Evolutionary conservation across 768 basidiomycete species (phyloP).

Genomic region (Phanerochaete sordida): DNA sequence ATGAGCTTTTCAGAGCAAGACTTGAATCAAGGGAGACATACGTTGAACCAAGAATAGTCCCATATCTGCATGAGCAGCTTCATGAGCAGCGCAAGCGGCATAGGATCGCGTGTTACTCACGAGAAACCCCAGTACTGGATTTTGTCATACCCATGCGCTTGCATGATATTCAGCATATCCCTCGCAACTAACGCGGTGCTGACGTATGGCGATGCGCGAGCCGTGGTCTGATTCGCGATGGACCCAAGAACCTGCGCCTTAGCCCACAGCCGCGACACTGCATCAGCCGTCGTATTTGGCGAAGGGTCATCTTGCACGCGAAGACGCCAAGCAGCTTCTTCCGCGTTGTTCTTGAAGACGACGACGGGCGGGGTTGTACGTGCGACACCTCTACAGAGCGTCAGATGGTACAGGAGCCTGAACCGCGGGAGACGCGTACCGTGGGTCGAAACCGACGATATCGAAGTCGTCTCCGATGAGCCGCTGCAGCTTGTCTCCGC

Average conservation of each 20-base stretch:
- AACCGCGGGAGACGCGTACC: slow-evolving; percentile 5
- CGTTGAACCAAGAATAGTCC: slow-evolving; percentile 18
- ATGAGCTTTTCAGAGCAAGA: background rate
- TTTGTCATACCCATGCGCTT: slow-evolving; percentile 26
- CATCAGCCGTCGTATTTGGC: background rate
- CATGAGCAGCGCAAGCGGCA: background rate
- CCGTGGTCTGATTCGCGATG: slow-evolving; percentile 1
- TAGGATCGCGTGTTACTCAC: background rate
- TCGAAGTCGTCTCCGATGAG: slow-evolving; percentile 26
- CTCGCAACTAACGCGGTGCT: slow-evolving; percentile 26
- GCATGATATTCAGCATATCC: slow-evolving; percentile 29
- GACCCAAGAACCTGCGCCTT: background rate
- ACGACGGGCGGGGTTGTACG: background rate
- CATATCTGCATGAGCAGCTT: slow-evolving; percentile 12
- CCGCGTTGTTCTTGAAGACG: slow-evolving; percentile 1
- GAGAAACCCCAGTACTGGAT: slow-evolving; percentile 29
- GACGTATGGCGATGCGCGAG: slow-evolving; percentile 13
- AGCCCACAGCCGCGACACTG: background rate
- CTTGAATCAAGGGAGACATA: background rate
- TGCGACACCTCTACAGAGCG: background rate
- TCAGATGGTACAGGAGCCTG: background rate
- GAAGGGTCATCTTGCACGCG: background rate
- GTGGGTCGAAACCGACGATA: slow-evolving; percentile 28
- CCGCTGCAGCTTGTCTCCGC: slow-evolving; percentile 10
- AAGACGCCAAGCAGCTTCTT: slow-evolving; percentile 3